Base-by-base conservation (phyloP, 148 eudicot species). In the Cornus kousa region DNA sequence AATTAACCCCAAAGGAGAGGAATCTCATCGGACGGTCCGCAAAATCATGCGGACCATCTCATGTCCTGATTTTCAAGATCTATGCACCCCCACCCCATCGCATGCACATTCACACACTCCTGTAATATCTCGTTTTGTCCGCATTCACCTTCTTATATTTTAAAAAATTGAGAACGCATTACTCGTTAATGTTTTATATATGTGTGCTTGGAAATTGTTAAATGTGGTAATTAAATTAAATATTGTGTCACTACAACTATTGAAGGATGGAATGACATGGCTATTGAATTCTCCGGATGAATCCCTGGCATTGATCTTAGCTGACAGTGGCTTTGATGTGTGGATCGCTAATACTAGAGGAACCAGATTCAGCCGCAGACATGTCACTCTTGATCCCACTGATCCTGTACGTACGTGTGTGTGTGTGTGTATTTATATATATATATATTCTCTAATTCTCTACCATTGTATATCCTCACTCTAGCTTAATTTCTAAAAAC, bases 181-280 rank as follows among this genome's bases (percentile, higher is more conserved):
- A 28, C 28, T 1, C 28, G 28, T 28, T 28, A 28, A 28, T 28
- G 28, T 28, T 28, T 28, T 28, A 28, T 28, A 28, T 28, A 28
- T 19, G 17, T 60, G 14, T 60, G n/a, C 16, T 16, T 60, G 65
- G 14, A 20, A 3, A 0, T 60, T 39, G 5, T 11, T 55, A 16
- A 4, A 19, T 57, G 62, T 57, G 62, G 5, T 13, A 55, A 55
- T 10, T 10, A 55, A 55, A 55, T 28, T 9, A 57, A 3, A 16
- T 57, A 57, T 57, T 19, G 64, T 57, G 64, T 48, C 5, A 8
- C 28, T 28, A 28, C 28, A 28, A 50, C 14, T 9, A 2, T 17
- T 37, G 68, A 78, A 89, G 92, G 92, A 88, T 74, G 95, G 95
- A 12, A 81, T 78, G 81, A 89, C 90, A 23, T 91, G 92, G 92